A percentile compares a stretch with the other conserved stretches of the same genome.
Conservation (phyloP, 139 green algal species). For the Micromonas commoda region DNA sequence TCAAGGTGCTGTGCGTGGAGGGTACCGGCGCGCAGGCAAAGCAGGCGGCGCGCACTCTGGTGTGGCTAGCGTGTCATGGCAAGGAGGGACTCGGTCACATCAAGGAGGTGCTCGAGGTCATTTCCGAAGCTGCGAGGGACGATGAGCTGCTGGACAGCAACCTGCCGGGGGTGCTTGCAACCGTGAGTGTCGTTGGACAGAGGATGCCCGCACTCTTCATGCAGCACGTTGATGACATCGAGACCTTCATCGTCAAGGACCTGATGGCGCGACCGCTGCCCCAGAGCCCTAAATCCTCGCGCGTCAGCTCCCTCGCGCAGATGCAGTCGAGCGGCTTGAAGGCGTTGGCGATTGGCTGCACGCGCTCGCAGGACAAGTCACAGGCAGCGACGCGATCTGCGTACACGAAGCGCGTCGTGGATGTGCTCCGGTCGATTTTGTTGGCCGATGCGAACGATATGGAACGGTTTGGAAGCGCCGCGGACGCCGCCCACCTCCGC, state of each 20-base stretch:
- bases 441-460: too few relatives aligned
- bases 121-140: not conserved
- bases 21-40: not conserved
- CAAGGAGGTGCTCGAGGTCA: not conserved
- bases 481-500: not conserved
- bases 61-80: not conserved
- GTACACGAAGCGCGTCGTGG: constrained; percentile 2
- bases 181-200: not conserved
- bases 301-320: not conserved
- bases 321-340: not conserved
- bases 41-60: not conserved
- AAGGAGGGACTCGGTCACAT: not conserved
- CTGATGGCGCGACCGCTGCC: not conserved
- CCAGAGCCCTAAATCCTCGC: not conserved
- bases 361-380: not conserved
- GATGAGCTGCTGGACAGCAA: not conserved
- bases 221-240: not conserved
- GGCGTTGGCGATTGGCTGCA: not conserved
- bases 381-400: not conserved
- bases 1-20: not conserved
- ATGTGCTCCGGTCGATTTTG: not conserved
- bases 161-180: constrained; percentile 4
- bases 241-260: not conserved
- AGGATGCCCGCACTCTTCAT: not conserved
- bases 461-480: not conserved